phyloP scores from a whole-genome alignment of 352 stramenopile genomes.

The Blastocystis sp. region DNA sequence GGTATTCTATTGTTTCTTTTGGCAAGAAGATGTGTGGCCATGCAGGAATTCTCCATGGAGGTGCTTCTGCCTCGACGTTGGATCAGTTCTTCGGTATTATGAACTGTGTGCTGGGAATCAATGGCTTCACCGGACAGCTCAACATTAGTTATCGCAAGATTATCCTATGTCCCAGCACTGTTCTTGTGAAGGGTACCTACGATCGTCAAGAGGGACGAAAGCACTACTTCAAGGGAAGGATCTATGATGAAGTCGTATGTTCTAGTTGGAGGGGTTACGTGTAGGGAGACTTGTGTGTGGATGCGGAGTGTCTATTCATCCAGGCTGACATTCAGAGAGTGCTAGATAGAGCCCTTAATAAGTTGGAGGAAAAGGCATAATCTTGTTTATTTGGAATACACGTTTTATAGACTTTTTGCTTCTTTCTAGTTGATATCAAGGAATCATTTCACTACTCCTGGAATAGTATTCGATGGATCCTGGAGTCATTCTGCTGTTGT shows the following conservation, averaged over 20 bases:
- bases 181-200: slow-evolving; percentile 13
- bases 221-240: slow-evolving; percentile 44
- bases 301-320: slow-evolving; percentile 49
- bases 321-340: slow-evolving; percentile 30
- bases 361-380: background rate
- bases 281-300: slow-evolving; percentile 32
- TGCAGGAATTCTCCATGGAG: slow-evolving; percentile 40
- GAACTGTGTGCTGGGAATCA: slow-evolving; percentile 28
- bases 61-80: slow-evolving; percentile 9
- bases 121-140: slow-evolving; percentile 40
- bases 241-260: slow-evolving; percentile 23
- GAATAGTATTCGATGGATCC: background rate
- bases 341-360: background rate
- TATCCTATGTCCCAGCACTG: slow-evolving; percentile 37
- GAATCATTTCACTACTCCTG: background rate
- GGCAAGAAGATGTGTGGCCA: slow-evolving; percentile 44
- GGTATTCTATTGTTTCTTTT: slow-evolving; percentile 31
- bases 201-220: background rate
- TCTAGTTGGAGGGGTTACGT: background rate
- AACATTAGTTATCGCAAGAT: slow-evolving; percentile 47
- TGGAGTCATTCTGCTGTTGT: background rate
- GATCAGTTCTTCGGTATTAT: slow-evolving; percentile 59
- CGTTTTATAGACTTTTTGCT: background rate
- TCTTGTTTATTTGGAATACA: slow-evolving; percentile 4
- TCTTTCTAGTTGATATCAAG: background rate